Base-by-base conservation (phyloP, 805 yeast species). In the Cyberlindnera saturnus region DNA sequence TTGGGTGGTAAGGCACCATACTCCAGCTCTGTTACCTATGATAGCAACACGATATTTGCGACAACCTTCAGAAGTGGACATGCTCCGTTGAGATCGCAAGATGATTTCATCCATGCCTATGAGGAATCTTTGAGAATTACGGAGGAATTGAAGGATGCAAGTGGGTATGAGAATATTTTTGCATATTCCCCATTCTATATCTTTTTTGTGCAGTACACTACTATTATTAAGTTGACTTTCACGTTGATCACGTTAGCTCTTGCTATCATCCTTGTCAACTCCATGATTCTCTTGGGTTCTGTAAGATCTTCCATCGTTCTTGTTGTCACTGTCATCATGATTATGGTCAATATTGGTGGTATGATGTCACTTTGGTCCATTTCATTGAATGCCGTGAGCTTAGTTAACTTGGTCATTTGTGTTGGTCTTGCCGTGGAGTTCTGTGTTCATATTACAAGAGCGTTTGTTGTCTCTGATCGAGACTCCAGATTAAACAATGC, bases 1-100 rank as follows among this genome's bases (percentile, higher is more conserved):
- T 66, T 91, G 23, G 98, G 96, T 4, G 99, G 99, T 2, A 85
- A 86, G 56, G 97, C 97, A 0, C 96, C 97, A 0, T 91, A 91
- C 59, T 72, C 85, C 1, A 63, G 70, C 5, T 70, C 89, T 1
- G 66, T 87, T 10, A 64, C 72, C 2, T 64, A 64, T 28, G 64
- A 66, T 1, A 51, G 62, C 0, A 64, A 66, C 0, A 52, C 62
- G 0, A 71, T 88, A 5, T 50, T 57, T 9, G 68, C 91, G 2
- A 77, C 88, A 1, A 71, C 74, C n/a, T 88, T 91, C 66, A 69
- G 98, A 51, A 78, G 91, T 2, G 74, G 86, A 6, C 98, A 93
- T 60, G 60, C 59, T 1, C 91, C 96, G 2, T 68, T 91, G 48
- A 70, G 85, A 47, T 84, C 96, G 0, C 97, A 91, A 53, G 63